Conservation (phyloP, 495 filamentous ascomycete genomes). For the Lophium mytilinum region DNA sequence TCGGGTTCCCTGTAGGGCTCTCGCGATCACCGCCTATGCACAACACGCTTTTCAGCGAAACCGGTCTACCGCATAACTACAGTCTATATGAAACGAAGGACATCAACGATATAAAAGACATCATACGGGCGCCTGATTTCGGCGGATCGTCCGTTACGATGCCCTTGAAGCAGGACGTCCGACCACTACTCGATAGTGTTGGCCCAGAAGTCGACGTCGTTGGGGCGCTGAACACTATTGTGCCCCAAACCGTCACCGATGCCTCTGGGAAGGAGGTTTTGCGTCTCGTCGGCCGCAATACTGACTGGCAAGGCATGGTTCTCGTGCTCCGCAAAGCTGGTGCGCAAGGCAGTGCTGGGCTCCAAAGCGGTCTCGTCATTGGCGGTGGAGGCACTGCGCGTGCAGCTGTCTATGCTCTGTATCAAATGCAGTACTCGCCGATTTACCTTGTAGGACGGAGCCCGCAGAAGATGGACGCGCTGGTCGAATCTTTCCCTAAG, state of each 20-base stretch:
- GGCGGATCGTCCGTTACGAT: conserved; percentile 95
- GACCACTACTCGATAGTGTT: conserved; percentile 71
- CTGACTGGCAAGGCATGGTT: conserved; percentile 92
- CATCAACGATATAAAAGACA: conserved; percentile 46
- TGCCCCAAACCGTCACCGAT: conserved; percentile 38
- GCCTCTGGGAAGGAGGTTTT: conserved; percentile 33
- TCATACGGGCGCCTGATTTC: conserved; percentile 67
- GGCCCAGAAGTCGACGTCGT: conserved; percentile 71
- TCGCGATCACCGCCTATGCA: conserved; percentile 85
- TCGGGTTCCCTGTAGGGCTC: conserved; percentile 71
- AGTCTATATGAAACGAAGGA: conserved; percentile 65
- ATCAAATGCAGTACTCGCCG: conserved; percentile 71
- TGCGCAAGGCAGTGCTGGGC: conserved; percentile 37
- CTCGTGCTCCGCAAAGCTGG: conserved; percentile 69
- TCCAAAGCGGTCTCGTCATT: conserved; percentile 59
- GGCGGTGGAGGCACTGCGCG: conserved; percentile 88
- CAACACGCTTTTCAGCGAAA: conserved; percentile 70
- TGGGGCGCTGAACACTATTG: conserved; percentile 92
- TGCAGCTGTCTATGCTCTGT: conserved; percentile 82
- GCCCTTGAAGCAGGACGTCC: conserved; percentile 84
- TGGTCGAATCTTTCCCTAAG: conserved; percentile 64
- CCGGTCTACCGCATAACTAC: conserved; percentile 85
- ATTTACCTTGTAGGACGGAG: conserved; percentile 83
- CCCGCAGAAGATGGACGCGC: conserved; percentile 53
- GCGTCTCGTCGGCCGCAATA: conserved; percentile 77